Evolutionary conservation across 768 basidiomycete species (phyloP).

Genomic region (Coprinellus aureogranulatus): DNA sequence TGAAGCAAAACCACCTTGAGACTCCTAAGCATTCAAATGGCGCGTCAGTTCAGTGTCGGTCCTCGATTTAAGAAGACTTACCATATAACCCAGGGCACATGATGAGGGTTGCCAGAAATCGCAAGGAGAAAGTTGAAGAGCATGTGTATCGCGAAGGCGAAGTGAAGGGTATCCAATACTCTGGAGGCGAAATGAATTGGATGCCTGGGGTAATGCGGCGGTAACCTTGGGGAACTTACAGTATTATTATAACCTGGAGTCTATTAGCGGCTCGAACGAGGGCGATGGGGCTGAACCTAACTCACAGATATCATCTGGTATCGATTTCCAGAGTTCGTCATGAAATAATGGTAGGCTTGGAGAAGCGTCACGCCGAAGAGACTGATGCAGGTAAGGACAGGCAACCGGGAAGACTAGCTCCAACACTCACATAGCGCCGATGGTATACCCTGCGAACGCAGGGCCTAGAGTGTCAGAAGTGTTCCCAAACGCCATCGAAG

Average conservation of each 20-base stretch:
- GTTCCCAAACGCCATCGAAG: neutral
- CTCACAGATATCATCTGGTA: slow-evolving; percentile 22
- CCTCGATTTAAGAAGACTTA: slow-evolving; percentile 8
- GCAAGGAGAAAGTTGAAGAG: slow-evolving; percentile 24
- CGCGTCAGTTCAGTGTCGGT: neutral
- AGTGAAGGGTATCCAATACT: slow-evolving; percentile 25
- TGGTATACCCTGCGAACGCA: slow-evolving; percentile 29
- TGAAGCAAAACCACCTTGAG: slow-evolving; percentile 21
- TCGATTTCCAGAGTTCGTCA: slow-evolving; percentile 16
- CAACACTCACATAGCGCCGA: slow-evolving; percentile 27
- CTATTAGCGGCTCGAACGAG: slow-evolving; percentile 8
- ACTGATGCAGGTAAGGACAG: slow-evolving; percentile 8
- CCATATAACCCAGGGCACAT: slow-evolving; percentile 21
- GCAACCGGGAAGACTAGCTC: neutral
- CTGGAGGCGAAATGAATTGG: slow-evolving; percentile 9
- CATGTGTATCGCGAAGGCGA: slow-evolving; percentile 26
- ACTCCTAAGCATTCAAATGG: slow-evolving; percentile 20
- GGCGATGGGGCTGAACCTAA: neutral
- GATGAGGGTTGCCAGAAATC: slow-evolving; percentile 16
- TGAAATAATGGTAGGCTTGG: slow-evolving; percentile 29
- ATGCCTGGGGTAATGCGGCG: neutral
- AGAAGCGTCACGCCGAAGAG: slow-evolving; percentile 29
- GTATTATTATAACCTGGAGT: slow-evolving; percentile 16
- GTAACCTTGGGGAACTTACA: slow-evolving; percentile 12
- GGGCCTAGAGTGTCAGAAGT: slow-evolving; percentile 19